phyloP scores from a whole-genome alignment of 2,329 filamentous ascomycete species.

The Monosporascus cannonballus region DNA sequence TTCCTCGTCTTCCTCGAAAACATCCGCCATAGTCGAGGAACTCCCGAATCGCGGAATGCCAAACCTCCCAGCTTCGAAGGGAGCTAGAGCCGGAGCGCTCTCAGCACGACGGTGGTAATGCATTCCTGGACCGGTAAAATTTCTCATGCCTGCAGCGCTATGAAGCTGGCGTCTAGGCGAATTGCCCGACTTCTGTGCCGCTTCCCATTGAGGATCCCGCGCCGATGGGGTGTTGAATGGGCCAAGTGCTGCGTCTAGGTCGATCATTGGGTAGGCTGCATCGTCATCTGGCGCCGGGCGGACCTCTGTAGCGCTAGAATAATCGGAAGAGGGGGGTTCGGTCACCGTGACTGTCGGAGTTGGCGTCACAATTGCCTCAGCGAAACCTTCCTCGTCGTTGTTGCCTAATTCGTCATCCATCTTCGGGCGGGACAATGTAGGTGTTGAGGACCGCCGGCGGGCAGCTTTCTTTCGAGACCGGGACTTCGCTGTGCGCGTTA shows the following conservation, averaged over 20 bases:
- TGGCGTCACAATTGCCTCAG: conserved; percentile 24
- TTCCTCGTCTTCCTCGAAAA: conserved; percentile 81
- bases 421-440: conserved; percentile 31
- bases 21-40: conserved; percentile 73
- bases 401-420: conserved; percentile 22
- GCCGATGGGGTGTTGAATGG: conserved; percentile 78
- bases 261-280: conserved; percentile 73
- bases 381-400: conserved; percentile 18
- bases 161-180: conserved; percentile 65
- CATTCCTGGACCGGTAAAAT: conserved; percentile 62
- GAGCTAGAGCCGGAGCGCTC: conserved; percentile 72
- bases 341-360: conserved; percentile 34
- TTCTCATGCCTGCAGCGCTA: conserved; percentile 66
- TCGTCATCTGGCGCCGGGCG: conserved; percentile 49
- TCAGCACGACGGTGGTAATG: conserved; percentile 74
- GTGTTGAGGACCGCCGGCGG: conserved; percentile 39
- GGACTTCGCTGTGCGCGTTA: conserved; percentile 55
- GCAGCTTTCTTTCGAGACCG: conserved; percentile 37
- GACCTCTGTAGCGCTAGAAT: conserved; percentile 33
- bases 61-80: conserved; percentile 60
- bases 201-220: conserved; percentile 60
- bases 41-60: conserved; percentile 57
- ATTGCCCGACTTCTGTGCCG: conserved; percentile 53
- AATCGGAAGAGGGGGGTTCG: conserved; percentile 26
- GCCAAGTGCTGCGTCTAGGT: conserved; percentile 87